Evolutionary conservation across 1,139 yeast genomes (phyloP), one percentile per base, ranked within the genome.

Genomic region (Debaryomycetaceae sp.): DNA sequence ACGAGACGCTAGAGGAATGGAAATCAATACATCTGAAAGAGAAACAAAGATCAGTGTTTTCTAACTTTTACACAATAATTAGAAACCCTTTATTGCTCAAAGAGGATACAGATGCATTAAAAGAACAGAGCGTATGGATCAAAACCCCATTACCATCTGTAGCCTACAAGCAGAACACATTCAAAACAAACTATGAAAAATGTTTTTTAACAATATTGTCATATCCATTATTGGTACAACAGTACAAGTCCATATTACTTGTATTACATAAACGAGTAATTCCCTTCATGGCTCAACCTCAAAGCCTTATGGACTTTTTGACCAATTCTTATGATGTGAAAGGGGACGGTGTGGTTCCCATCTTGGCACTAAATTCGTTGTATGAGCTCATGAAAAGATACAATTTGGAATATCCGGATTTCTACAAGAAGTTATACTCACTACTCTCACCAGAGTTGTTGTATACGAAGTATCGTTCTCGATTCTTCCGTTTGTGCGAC

Each of bases 371-470:
- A 50, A 91, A 89, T 58, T 95, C 97, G 26, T 70, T 92, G 43
- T 92, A 88, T 61, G 89, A 83, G 53, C 71, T 92, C 45, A 92
- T 92, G 82, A 87, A 79, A 53, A 71, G 74, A 42, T 81, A 81
- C 61, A 91, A 91, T 58, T 73, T 92, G 55, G 98, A 92, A 55
- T 92, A 92, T 61, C 98, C 98, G 11, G 86, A 88, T 50, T 92
- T 92, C 59, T 92, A 81, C 66, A 65, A 75, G 37, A 91, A 92
- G 61, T 75, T 92, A 33, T 92, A 92, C 59, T 81, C 86, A 6
- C 72, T 92, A 35, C 73, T 92, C 38, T 84, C 89, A 6, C 85
- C 91, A 14, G 77, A 81, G 34, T 64, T 94, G 55, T 65, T 85
- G 50, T 91, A 86, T 59, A 84, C 87, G 38, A 78, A 83, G 45